Percentiles rank a stretch among this genome's conserved stretches.
These are phyloP conservation scores for Drechslera avenae DNA, from an alignment of 2,329 filamentous ascomycete species.

Conservation along the genomic window DNA sequence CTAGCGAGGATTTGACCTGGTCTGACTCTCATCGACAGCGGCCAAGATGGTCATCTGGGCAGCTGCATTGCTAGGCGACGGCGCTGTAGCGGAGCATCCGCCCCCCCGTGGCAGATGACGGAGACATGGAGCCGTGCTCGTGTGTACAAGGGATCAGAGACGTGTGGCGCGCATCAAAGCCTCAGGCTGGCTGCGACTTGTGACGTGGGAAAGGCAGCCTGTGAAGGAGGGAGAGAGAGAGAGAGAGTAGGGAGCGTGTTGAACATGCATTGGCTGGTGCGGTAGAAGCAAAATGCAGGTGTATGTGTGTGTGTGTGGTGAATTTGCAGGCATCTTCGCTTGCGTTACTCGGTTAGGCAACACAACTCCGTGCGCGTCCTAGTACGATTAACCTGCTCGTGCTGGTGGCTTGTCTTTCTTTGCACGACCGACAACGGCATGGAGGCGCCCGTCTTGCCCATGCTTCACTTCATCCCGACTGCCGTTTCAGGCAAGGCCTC, in stretches of 20 bases:
- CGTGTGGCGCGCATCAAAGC: slow-evolving; percentile 9
- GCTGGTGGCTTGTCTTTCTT: slow-evolving; percentile 1
- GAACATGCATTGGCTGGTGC: slow-evolving; percentile 21
- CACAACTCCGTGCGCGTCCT: slow-evolving; percentile 22
- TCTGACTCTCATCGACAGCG: slow-evolving; percentile 5
- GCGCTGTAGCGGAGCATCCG: slow-evolving; percentile 20
- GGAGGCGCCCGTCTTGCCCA: background rate
- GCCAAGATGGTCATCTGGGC: slow-evolving; percentile 16
- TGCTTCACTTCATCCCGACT: background rate
- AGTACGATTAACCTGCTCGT: slow-evolving; percentile 33
- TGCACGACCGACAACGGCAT: no score
- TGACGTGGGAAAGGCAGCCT: slow-evolving; percentile 25
- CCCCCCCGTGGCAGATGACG: slow-evolving; percentile 20
- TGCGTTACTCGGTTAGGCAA: slow-evolving; percentile 23
- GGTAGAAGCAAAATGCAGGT: slow-evolving; percentile 10
- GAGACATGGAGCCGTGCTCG: no score
- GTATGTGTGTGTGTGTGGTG: slow-evolving; percentile 5
- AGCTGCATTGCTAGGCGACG: slow-evolving; percentile 25
- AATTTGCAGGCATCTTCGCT: slow-evolving; percentile 22
- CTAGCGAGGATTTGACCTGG: slow-evolving; percentile 7
- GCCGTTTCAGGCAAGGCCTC: slow-evolving; percentile 8
- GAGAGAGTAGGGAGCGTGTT: slow-evolving; percentile 25
- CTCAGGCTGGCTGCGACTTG: slow-evolving; percentile 12
- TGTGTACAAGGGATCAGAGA: background rate
- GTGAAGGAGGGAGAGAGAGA: slow-evolving; percentile 13